These are phyloP conservation scores for Dryadomyces quercus-mongolicae DNA, from an alignment of 2,329 filamentous ascomycete genomes.

Conservation along the genomic window DNA sequence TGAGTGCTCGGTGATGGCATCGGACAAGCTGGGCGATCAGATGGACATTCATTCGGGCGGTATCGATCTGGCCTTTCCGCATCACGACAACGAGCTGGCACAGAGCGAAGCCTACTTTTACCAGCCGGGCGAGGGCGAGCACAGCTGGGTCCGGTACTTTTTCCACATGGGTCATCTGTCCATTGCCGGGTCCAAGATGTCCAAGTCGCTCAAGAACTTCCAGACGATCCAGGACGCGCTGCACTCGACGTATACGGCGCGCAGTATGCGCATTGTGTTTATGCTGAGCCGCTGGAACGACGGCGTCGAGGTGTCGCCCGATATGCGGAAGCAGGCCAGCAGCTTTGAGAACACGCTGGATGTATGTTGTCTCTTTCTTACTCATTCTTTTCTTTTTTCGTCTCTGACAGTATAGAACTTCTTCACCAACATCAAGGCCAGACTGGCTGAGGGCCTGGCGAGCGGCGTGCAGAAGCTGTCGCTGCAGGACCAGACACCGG, in stretches of 20 bases:
- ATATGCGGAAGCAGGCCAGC: constrained; percentile 44
- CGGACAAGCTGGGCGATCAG: constrained; percentile 48
- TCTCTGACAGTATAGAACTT: constrained; percentile 9
- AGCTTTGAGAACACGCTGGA: constrained; percentile 39
- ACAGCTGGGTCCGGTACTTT: constrained; percentile 60
- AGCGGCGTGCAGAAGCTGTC: constrained; percentile 7
- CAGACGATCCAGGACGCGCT: constrained; percentile 57
- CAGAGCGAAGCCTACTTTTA: constrained; percentile 60
- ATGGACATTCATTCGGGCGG: constrained; percentile 65
- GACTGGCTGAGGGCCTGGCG: constrained; percentile 6
- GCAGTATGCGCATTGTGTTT: constrained; percentile 56
- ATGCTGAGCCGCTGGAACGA: constrained; percentile 57
- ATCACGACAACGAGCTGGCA: constrained; percentile 54
- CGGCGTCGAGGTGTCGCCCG: constrained; percentile 57
- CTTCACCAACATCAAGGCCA: constrained; percentile 12
- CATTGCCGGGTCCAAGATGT: constrained; percentile 50
- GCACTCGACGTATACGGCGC: constrained; percentile 48
- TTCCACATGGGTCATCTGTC: constrained; percentile 54
- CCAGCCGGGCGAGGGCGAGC: constrained; percentile 19
- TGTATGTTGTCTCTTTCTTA: constrained; percentile 2
- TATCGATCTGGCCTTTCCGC: constrained; percentile 42
- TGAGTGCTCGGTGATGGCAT: constrained; percentile 64
- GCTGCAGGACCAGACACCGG: not conserved
- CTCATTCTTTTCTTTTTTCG: not conserved
- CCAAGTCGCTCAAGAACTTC: constrained; percentile 62